Evolutionary conservation across 345 rosid genomes (phyloP).

Genomic region (Eutrema yunnanense): DNA sequence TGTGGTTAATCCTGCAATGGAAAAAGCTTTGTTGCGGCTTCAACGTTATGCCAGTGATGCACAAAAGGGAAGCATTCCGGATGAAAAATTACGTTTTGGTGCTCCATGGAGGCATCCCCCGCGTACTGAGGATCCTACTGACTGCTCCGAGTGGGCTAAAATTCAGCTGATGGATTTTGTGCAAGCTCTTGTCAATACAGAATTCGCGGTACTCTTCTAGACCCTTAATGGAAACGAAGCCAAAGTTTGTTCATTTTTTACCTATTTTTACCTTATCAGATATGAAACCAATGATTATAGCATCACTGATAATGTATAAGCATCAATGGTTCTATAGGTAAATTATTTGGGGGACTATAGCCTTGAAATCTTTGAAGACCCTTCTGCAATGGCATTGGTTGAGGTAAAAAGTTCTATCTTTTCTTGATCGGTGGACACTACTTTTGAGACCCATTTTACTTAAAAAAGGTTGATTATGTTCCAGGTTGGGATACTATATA

Average conservation of each 20-base stretch:
- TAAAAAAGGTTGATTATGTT: constrained; percentile 5
- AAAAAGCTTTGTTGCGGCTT: constrained; percentile 58
- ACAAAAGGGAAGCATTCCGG: constrained; percentile 52
- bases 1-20: constrained; percentile 92
- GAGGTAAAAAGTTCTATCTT: constrained; percentile 45
- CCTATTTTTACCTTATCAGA: neutral
- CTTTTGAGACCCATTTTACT: neutral
- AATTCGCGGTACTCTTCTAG: constrained; percentile 57
- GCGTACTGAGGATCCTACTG: constrained; percentile 33
- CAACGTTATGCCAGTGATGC: constrained; percentile 71
- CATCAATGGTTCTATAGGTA: constrained; percentile 36
- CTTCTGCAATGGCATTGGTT: constrained; percentile 67
- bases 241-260: neutral
- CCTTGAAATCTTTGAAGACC: constrained; percentile 87
- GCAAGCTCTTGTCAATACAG: constrained; percentile 63
- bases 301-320: neutral
- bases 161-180: constrained; percentile 92
- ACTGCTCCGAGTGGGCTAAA: constrained; percentile 63
- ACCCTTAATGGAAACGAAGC: neutral
- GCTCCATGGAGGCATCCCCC: constrained; percentile 97
- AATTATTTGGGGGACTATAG: constrained; percentile 85
- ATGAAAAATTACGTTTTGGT: constrained; percentile 72
- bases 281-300: neutral
- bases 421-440: neutral
- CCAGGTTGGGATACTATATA: constrained; percentile 84